Base-by-base conservation (phyloP, 371 early-diverging fungal genomes). In the Haplosporangium sp. region DNA sequence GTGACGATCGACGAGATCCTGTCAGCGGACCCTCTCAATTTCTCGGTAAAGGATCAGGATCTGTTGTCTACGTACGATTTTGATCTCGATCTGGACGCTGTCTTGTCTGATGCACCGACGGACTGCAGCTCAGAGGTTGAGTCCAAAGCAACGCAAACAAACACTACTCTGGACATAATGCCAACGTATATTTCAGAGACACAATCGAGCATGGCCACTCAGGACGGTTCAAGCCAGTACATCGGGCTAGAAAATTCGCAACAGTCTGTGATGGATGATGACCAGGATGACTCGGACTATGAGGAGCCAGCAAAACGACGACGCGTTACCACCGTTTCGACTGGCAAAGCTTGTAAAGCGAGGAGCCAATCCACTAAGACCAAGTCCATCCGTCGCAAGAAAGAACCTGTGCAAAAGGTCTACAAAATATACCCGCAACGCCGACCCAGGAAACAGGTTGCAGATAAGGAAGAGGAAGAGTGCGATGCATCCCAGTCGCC, bases 371-470 rank as follows among this genome's bases (percentile, higher is more conserved):
- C 63, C 8, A 50, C 63, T 8, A 54, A 46, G 11, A 41, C 23
- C 14, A 70, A 70, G 59, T 58, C 64, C 1, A 64, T 59, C 2
- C 70, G 64, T 38, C 43, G 18, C 55, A 47, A 55, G 48, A 74
- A 57, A 23, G 18, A 59, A 2, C 23, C 59, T 5, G 43, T 54
- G 45, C 55, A 67, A 13, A 63, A 52, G 56, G 42, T 50, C 12
- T 69, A 64, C 43, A 74, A 74, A 47, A 61, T 74, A 51, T 74
- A 74, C 56, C 74, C 74, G 20, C 69, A 59, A 5, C 59, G 74
- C 20, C 54, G 48, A n/a, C 23, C 63, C 42, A 73, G 55, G 55
- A n/a, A 11, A 13, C 12, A 40, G 1, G 16, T 8, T 23, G 43
- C 48, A 40, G 54, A 10, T 7, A 47, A 18, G 42, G 43, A 57